These are phyloP conservation scores for Avena atlantica DNA, from an alignment of 176 grass and related monocot genomes.

Conservation along the genomic window DNA sequence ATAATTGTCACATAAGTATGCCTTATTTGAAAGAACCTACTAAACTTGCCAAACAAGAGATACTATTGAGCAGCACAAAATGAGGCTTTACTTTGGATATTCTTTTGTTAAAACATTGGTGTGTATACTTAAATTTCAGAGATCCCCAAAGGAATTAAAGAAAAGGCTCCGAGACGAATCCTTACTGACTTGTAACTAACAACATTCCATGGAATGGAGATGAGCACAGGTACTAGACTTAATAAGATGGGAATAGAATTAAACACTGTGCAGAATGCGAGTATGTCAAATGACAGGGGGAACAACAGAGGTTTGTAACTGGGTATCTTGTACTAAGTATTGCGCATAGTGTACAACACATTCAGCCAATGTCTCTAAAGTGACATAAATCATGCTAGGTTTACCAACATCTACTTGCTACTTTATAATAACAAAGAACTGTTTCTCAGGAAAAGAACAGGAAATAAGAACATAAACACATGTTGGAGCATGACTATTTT, in stretches of 20 bases:
- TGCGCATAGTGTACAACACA: neutral
- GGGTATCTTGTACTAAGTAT: constrained; percentile 12
- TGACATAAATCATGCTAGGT: constrained; percentile 15
- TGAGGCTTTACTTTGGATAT: constrained; percentile 12
- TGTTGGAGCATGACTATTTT: neutral
- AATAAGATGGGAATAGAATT: neutral
- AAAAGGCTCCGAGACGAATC: neutral
- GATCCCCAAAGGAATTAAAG: neutral
- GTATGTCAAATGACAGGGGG: neutral
- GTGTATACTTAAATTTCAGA: neutral
- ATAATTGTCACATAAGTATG: neutral
- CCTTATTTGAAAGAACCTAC: neutral
- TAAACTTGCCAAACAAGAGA: constrained; percentile 12
- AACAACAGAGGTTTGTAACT: neutral
- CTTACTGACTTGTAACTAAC: neutral
- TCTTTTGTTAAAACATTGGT: neutral
- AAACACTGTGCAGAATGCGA: neutral
- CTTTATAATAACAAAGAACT: constrained; percentile 20
- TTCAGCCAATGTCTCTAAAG: neutral
- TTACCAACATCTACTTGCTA: constrained; percentile 6
- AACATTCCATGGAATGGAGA: constrained; percentile 14
- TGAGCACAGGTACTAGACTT: neutral
- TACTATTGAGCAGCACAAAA: neutral
- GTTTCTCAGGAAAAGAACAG: neutral
- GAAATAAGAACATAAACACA: constrained; percentile 36